Base-by-base conservation (phyloP, 495 filamentous ascomycete genomes). In the Penicillium diatomitis region DNA sequence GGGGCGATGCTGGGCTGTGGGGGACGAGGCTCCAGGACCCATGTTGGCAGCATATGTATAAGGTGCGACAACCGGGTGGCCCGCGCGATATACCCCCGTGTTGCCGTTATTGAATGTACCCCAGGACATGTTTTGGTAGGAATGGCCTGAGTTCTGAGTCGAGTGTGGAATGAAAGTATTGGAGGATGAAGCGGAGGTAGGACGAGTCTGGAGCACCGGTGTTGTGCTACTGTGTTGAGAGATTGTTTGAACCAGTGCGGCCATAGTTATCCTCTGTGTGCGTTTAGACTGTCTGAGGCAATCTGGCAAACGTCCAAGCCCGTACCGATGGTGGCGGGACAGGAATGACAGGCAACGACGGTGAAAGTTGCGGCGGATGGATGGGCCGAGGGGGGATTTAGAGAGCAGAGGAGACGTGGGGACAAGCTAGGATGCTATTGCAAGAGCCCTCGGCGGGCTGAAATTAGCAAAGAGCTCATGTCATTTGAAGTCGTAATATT, bases 181-280 rank as follows among this genome's bases (percentile, higher is more conserved):
- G 52, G 84, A 86, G 29, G 84, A 82, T 20, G 20, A 20, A 20
- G 20, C 20, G 36, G 86, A 79, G 36, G 88, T 84, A 50, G 88
- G 84, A 57, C 86, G 82, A 52, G 85, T 79, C 63, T 89, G 86
- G 54, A 95, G 83, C 79, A 91, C 83, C 47, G 85, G 85, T 60
- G 87, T 79, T 52, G 85, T 86, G 60, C 80, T 79, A 65, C 82
- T 81, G 69, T 88, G 87, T 70, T 86, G 81, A 58, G 88, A 85
- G 64, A 90, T 90, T 53, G 88, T 80, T 76, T 95, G 88, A 69
- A 92, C 87, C 72, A 95, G 78, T 69, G 88, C 87, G 73, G 88
- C 88, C 88, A 95, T 95, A 65, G 64, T 62, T 74, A 71, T 57
- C 66, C 61, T 57, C 58, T 20, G 20, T 20, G 52, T 64, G 57